Base-by-base conservation (phyloP, 2,329 filamentous ascomycete genomes). In the Beauveria sp. region DNA sequence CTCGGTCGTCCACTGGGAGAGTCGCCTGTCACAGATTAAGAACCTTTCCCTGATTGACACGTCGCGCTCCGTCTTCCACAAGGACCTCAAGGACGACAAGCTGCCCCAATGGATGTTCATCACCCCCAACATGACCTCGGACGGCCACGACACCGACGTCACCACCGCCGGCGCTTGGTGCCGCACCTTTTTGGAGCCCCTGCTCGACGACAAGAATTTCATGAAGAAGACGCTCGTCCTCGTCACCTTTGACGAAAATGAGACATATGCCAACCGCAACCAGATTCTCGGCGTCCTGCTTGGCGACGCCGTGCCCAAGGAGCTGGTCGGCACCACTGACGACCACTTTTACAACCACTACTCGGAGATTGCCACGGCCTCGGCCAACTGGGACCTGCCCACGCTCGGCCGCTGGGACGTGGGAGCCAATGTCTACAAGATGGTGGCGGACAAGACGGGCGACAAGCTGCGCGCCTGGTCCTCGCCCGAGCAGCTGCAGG, bases 241-340 rank as follows among this genome's bases (percentile, higher is more conserved):
- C 5, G 73, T 94, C 63, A 92, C 86, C 10, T 94, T 91, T 68
- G 91, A 94, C 65, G 91, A 94, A 76, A 89, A 86, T 71, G 83
- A 87, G 67, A 85, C 82, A 10, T 91, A 92, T 73, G 72, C 78
- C 6, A 75, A 78, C 28, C 81, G 83, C 66, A 94, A 94, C 80
- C 79, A 80, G 46, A 81, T 94, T 57, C 82, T 90, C 63, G 83
- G 78, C 64, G 80, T 94, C 65, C 80, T 94, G 0, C 76, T 94
- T 3, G 91, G 90, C 18, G 89, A 89, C 62, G 87, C 85, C n/a
- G 74, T 96, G 2, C 88, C 89, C 12, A 57, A 77, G 5, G 57
- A 81, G n/a, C 80, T 89, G 1, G 75, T 84, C 47, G 88, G 88
- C 61, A 91, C 88, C 26, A 84, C 78, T 2, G 90, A 96, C 72